These are phyloP conservation scores for Saccharomyces jurei DNA, from an alignment of 805 yeast species.

Conservation along the genomic window DNA sequence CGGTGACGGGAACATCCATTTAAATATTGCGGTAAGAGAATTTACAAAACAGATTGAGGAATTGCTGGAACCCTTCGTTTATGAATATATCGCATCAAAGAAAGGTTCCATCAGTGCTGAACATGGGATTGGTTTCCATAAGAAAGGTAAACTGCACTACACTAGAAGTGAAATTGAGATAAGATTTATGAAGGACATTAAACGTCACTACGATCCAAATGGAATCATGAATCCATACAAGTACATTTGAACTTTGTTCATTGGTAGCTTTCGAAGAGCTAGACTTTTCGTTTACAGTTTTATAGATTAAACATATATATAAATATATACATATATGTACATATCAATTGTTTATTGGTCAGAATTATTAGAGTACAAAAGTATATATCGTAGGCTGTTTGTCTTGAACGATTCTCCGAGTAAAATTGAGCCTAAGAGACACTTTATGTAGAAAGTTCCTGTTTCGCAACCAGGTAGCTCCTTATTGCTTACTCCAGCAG, in stretches of 20 bases:
- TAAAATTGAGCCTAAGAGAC: not conserved
- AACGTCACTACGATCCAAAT: constrained; percentile 72
- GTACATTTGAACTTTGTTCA: constrained; percentile 41
- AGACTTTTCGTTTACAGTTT: not conserved
- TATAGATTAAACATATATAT: not conserved
- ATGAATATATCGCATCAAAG: constrained; percentile 62
- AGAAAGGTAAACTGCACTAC: constrained; percentile 75
- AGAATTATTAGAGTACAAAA: too few relatives aligned
- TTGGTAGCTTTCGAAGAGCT: not conserved
- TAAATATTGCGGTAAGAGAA: constrained; percentile 77
- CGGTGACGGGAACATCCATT: constrained; percentile 89
- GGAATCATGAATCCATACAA: constrained; percentile 86
- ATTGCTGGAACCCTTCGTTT: constrained; percentile 79
- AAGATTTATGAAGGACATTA: constrained; percentile 60
- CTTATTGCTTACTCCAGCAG: not conserved
- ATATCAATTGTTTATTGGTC: not conserved
- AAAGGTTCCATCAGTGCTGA: constrained; percentile 87
- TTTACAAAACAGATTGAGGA: constrained; percentile 67
- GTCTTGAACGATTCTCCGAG: not conserved
- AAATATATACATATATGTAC: not conserved
- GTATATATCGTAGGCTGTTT: not conserved
- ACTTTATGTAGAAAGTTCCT: not conserved
- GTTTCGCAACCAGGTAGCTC: not conserved
- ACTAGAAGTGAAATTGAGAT: constrained; percentile 65
- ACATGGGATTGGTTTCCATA: constrained; percentile 90